phyloP scores from a whole-genome alignment of 345 rosid species.

The Syzygium aqueum region DNA sequence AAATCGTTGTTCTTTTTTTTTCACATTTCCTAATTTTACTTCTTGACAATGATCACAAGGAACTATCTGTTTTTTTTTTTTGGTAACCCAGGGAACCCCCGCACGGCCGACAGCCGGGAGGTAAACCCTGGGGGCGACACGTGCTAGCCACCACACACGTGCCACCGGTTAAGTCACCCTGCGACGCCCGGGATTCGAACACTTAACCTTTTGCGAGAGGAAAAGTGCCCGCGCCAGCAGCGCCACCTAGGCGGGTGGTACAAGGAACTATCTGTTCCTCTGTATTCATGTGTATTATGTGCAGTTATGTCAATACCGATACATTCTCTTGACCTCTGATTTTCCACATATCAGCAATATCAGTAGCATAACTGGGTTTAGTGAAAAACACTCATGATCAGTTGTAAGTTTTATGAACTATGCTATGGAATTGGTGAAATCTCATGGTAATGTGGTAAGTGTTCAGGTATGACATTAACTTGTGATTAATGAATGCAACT shows the following conservation, averaged over 20 bases:
- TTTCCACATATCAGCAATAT: constrained; percentile 44
- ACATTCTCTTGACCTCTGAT: not conserved
- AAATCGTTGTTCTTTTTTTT: not conserved
- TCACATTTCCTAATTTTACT: not conserved
- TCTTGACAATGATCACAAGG: not conserved
- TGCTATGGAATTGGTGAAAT: constrained; percentile 46
- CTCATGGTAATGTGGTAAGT: constrained; percentile 48
- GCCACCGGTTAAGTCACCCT: no score
- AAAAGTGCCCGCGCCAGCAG: no score
- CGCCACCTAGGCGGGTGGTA: no score
- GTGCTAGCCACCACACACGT: no score
- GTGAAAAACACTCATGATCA: constrained; percentile 46
- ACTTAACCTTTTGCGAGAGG: no score
- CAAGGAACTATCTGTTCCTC: not conserved
- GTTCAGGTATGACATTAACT: not conserved
- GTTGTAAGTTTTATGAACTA: constrained; percentile 51
- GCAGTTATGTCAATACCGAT: not conserved
- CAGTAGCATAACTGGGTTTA: constrained; percentile 71
- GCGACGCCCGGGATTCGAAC: no score
- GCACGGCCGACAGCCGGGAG: no score
- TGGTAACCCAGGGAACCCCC: no score
- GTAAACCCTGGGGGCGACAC: no score
- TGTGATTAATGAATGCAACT: not conserved
- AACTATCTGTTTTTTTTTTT: not conserved
- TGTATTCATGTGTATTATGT: not conserved